Evolutionary conservation across 2,329 filamentous ascomycete species (phyloP), one percentile per base, ranked within the genome.

Genomic region (Sphaerulina vaccinii): DNA sequence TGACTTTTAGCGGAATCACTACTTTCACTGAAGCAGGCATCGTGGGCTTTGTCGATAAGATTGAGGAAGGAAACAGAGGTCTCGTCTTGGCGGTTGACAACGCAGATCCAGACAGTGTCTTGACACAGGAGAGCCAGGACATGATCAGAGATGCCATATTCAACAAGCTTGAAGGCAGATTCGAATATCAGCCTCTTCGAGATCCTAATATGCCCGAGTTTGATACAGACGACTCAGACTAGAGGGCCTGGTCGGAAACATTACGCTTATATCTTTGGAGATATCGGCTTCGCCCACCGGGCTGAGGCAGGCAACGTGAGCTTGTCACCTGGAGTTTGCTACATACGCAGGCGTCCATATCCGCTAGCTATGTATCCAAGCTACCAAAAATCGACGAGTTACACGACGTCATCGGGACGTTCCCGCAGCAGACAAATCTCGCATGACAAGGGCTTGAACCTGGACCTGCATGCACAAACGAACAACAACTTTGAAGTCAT

Each of bases 1-100:
- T 86, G 5, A 75, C 74, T 3, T 76, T 86, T 36, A 75, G 74
- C 32, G 80, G 79, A 2, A 68, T 78, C 2, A 82, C 83, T 0
- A 66, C 67, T 2, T 85, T 87, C 63, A 79, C 78, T 0, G 69
- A 69, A 2, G 65, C 73, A 3, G 79, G 77, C 1, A 71, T 86
- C 1, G 62, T 75, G 5, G 66, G 70, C 5, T 76, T 76, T 49
- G 65, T 77, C n/a, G 56, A 66, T 1, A 59, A 64, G 13, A 65
- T 79, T 7, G 70, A 60, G 11, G 66, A 67, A 1, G 68, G 70
- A 1, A 76, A 77, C 52, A 63, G 66, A 37, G 73, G 73, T 13
- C 65, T 78, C 11, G 65, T 68, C 1, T 46, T 78, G 29, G 71
- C 70, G 27, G 63, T 77, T 11, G 73, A 75, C 35, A 71, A 70